Conservation (phyloP, 352 stramenopile species). For the Phytophthora quininea region DNA sequence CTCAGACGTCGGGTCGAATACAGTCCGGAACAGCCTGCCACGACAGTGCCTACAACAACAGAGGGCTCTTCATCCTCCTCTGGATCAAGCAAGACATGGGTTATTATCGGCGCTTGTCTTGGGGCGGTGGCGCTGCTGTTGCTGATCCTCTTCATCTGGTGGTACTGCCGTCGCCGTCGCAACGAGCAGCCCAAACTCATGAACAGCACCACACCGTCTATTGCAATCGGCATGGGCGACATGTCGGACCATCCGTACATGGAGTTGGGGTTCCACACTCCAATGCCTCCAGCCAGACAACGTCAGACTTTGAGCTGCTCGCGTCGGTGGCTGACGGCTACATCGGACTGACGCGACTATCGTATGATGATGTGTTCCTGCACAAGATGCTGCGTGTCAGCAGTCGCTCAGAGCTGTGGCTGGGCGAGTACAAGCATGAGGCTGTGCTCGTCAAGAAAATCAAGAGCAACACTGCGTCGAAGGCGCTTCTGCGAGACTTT, state of each 20-base stretch:
- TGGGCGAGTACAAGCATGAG: constrained; percentile 71
- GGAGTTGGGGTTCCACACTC: constrained; percentile 44
- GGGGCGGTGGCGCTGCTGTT: constrained; percentile 41
- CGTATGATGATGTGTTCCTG: constrained; percentile 76
- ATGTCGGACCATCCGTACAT: constrained; percentile 66
- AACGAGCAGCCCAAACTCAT: constrained; percentile 55
- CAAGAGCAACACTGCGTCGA: constrained; percentile 73
- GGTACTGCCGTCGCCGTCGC: constrained; percentile 39
- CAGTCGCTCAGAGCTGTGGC: constrained; percentile 75
- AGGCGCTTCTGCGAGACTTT: constrained; percentile 70
- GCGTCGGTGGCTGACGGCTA: constrained; percentile 70
- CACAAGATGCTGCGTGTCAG: constrained; percentile 78
- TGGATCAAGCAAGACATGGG: constrained; percentile 48
- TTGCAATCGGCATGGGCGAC: constrained; percentile 64
- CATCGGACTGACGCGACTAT: constrained; percentile 67
- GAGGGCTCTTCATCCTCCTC: constrained; percentile 25
- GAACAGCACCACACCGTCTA: constrained; percentile 55
- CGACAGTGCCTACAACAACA: constrained; percentile 16
- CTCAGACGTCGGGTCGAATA: constrained; percentile 19
- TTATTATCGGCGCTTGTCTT: constrained; percentile 49
- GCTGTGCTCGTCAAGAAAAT: constrained; percentile 83
- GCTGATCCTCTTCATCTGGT: constrained; percentile 44
- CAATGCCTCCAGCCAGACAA: constrained; percentile 68
- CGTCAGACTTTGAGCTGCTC: constrained; percentile 76
- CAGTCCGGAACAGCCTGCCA: constrained; percentile 20